Evolutionary conservation across 1,284 basidiomycete species (phyloP).

Genomic region (Boletus calvinii): DNA sequence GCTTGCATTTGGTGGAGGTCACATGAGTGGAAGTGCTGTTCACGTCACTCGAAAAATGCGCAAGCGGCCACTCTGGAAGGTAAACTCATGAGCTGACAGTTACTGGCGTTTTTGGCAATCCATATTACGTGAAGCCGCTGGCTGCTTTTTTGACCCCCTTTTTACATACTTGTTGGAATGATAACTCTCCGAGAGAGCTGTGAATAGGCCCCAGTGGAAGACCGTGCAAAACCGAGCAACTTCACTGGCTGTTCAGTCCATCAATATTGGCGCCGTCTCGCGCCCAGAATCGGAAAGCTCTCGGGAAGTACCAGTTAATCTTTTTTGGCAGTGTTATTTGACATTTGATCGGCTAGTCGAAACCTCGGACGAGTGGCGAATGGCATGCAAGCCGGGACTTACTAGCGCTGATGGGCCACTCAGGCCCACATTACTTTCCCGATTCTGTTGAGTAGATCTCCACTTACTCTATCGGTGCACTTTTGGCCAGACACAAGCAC

Average conservation of each 20-base stretch:
- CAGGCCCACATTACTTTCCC: slow-evolving; percentile 10
- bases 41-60: slow-evolving; percentile 84
- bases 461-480: slow-evolving; percentile 14
- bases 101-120: slow-evolving; percentile 16
- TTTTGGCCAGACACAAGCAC: slow-evolving; percentile 24
- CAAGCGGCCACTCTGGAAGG: slow-evolving; percentile 83
- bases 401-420: background rate
- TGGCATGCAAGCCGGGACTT: slow-evolving; percentile 6
- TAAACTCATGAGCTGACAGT: slow-evolving; percentile 51
- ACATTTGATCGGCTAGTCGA: slow-evolving; percentile 23
- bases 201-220: slow-evolving; percentile 6
- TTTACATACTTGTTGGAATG: slow-evolving; percentile 25
- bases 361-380: slow-evolving; percentile 9
- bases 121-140: slow-evolving; percentile 31
- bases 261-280: background rate
- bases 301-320: slow-evolving; percentile 30
- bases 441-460: slow-evolving; percentile 24
- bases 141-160: slow-evolving; percentile 18
- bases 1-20: slow-evolving; percentile 74
- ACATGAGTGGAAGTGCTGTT: slow-evolving; percentile 70
- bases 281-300: slow-evolving; percentile 13
- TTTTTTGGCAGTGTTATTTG: slow-evolving; percentile 29
- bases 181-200: slow-evolving; percentile 5
- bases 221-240: slow-evolving; percentile 5
- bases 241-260: background rate